Evolutionary conservation across 768 basidiomycete species (phyloP).

Genomic region (Hygrocybe coccinea): DNA sequence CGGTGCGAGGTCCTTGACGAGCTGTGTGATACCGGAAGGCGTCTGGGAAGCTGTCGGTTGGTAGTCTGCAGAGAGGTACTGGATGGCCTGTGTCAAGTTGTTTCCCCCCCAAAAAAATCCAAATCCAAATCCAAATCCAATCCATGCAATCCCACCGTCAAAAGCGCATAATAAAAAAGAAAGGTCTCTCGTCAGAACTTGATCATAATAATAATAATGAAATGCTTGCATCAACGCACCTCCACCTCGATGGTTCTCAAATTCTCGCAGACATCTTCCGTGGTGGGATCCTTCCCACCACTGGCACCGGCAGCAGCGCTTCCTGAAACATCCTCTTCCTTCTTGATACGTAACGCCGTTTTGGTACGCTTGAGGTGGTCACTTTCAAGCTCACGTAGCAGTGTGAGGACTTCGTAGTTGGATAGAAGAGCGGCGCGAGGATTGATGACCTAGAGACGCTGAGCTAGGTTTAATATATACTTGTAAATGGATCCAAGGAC

Average conservation of each 20-base stretch:
- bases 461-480: neutral
- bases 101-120: too few relatives aligned
- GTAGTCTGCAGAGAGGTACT: slow-evolving; percentile 72
- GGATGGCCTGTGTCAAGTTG: slow-evolving; percentile 64
- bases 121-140: too few relatives aligned
- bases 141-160: neutral
- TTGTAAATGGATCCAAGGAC: neutral
- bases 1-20: slow-evolving; percentile 61
- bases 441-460: slow-evolving; percentile 52
- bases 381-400: slow-evolving; percentile 70
- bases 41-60: slow-evolving; percentile 68
- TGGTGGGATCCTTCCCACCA: slow-evolving; percentile 31
- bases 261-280: slow-evolving; percentile 70
- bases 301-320: neutral
- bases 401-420: slow-evolving; percentile 78
- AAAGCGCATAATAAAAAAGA: too few relatives aligned
- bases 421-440: slow-evolving; percentile 76
- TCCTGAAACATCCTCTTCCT: slow-evolving; percentile 60
- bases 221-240: slow-evolving; percentile 45
- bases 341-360: slow-evolving; percentile 67
- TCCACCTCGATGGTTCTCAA: slow-evolving; percentile 82
- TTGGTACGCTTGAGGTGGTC: slow-evolving; percentile 69
- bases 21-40: slow-evolving; percentile 53
- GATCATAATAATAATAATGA: too few relatives aligned
- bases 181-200: too few relatives aligned